phyloP scores from a whole-genome alignment of 345 rosid genomes.

The Balakata baccata region DNA sequence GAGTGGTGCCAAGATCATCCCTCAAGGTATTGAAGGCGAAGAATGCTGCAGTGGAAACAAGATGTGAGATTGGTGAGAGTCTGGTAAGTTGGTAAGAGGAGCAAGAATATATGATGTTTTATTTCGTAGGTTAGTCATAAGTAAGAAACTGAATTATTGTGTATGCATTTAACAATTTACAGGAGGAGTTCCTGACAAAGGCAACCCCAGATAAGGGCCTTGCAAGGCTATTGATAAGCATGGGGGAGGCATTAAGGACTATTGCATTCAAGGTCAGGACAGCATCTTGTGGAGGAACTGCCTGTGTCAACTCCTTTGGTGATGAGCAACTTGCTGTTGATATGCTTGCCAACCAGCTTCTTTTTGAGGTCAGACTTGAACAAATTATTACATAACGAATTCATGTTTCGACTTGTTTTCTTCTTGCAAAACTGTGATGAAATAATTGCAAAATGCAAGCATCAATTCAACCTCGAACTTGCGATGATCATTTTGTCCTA shows the following conservation, averaged over 20 bases:
- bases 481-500: too few species aligned
- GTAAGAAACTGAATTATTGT: neutral
- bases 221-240: conserved; percentile 67
- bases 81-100: conserved; percentile 48
- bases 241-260: conserved; percentile 96
- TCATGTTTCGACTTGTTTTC: too few species aligned
- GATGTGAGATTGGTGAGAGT: conserved; percentile 92
- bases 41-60: conserved; percentile 50
- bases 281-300: conserved; percentile 97
- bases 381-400: too few species aligned
- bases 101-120: neutral
- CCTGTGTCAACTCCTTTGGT: conserved; percentile 87
- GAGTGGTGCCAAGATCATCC: conserved; percentile 51
- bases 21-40: conserved; percentile 47
- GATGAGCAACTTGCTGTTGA: conserved; percentile 99
- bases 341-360: conserved; percentile 88
- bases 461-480: too few species aligned
- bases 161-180: conserved; percentile 4
- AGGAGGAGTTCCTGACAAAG: conserved; percentile 90
- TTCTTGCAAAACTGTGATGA: too few species aligned
- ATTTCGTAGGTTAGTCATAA: too few species aligned
- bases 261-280: conserved; percentile 89
- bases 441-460: too few species aligned
- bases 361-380: conserved; percentile 60
- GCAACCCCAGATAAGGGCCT: conserved; percentile 83